Evolutionary conservation across 1,284 basidiomycete species (phyloP).

Genomic region (Takashimella koratensis): DNA sequence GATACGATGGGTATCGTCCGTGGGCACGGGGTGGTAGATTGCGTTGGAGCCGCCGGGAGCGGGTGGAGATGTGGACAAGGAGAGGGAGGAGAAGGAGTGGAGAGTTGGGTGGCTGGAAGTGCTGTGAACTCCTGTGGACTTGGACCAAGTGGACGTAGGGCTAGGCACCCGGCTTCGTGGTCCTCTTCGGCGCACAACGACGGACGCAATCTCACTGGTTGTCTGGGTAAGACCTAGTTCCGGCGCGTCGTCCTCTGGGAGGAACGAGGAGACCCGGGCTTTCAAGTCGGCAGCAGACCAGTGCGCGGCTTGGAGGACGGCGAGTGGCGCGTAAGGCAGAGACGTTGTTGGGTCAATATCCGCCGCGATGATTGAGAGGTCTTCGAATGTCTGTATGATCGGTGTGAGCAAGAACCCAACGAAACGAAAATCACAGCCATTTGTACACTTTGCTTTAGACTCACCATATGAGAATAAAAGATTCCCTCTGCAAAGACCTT

Average conservation of each 20-base stretch:
- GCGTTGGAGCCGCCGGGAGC: conserved; percentile 9
- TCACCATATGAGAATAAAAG: conserved; percentile 83
- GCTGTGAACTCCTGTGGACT: background rate
- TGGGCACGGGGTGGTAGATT: conserved; percentile 66
- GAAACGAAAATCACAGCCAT: too few species aligned
- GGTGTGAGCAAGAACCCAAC: too few species aligned
- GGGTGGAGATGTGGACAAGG: conserved; percentile 4
- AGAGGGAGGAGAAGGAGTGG: conserved; percentile 18
- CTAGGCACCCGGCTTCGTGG: conserved; percentile 14
- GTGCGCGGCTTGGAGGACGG: conserved; percentile 67
- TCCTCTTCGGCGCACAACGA: conserved; percentile 17
- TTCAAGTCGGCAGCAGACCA: conserved; percentile 56
- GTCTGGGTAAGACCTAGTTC: conserved; percentile 42
- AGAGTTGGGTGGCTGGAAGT: too few species aligned
- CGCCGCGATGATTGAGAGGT: conserved; percentile 66
- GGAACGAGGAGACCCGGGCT: conserved; percentile 28
- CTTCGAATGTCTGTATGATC: conserved; percentile 70
- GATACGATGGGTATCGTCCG: conserved; percentile 71
- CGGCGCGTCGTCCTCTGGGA: conserved; percentile 11
- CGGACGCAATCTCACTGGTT: conserved; percentile 24
- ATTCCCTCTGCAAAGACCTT: conserved; percentile 73
- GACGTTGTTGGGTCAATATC: conserved; percentile 68
- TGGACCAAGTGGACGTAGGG: conserved; percentile 1
- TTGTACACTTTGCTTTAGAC: too few species aligned
- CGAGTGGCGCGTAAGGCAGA: conserved; percentile 64